phyloP scores from a whole-genome alignment of 495 filamentous ascomycete species.

The Penicillium salamii region DNA sequence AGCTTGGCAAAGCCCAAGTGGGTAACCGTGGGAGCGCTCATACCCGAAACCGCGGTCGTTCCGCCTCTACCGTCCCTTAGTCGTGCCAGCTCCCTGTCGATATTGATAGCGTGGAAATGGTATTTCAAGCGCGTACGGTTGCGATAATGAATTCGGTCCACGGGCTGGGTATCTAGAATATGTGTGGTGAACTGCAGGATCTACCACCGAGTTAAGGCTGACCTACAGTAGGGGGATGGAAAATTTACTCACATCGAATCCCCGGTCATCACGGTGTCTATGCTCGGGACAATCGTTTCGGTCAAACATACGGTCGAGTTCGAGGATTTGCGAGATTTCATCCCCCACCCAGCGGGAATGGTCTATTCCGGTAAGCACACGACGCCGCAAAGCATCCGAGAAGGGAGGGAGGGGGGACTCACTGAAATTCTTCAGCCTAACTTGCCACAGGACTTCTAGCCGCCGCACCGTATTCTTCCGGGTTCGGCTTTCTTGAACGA shows the following conservation, averaged over 20 bases:
- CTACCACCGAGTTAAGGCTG: background rate
- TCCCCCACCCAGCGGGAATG: background rate
- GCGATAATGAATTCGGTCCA: background rate
- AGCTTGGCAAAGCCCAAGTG: background rate
- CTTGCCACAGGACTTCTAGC: conserved; percentile 3
- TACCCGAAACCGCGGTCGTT: conserved; percentile 7
- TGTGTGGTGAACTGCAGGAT: background rate
- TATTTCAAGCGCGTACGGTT: background rate
- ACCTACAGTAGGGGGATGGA: background rate
- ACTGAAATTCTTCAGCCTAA: background rate
- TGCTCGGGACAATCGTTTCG: background rate
- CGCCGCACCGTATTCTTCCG: conserved; percentile 3
- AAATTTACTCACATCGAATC: background rate
- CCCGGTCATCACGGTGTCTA: background rate
- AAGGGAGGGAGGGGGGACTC: background rate
- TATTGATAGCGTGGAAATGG: background rate
- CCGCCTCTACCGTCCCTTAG: background rate
- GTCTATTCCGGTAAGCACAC: background rate
- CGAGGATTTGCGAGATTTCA: background rate
- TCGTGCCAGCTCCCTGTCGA: background rate
- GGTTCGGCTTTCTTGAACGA: conserved; percentile 1
- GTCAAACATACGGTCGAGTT: background rate
- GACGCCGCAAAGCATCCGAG: background rate
- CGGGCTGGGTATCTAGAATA: background rate
- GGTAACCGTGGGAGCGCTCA: background rate